Evolutionary conservation across 208 protist genomes (phyloP).

Genomic region (Tritrichomonas foetus): DNA sequence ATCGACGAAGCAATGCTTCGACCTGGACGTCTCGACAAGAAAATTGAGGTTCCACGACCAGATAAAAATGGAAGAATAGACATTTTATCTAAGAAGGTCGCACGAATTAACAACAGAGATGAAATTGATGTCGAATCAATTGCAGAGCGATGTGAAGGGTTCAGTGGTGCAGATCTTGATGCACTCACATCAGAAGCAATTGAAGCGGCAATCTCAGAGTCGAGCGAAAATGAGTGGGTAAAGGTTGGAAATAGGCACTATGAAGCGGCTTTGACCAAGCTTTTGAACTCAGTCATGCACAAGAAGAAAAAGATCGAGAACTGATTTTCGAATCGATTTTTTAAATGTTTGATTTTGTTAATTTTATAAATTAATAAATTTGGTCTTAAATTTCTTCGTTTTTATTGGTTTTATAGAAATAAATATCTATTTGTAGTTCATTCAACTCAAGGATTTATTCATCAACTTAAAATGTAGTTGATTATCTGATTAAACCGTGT

Average conservation of each 20-base stretch:
- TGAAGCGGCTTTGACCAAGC: not conserved
- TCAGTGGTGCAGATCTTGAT: conserved; percentile 25
- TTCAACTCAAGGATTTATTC: too few relatives aligned
- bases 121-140: not conserved
- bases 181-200: not conserved
- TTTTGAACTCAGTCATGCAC: too few relatives aligned
- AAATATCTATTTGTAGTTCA: too few relatives aligned
- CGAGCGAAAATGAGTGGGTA: not conserved
- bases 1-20: conserved; percentile 47
- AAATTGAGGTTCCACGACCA: not conserved
- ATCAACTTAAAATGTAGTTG: too few relatives aligned
- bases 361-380: too few relatives aligned
- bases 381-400: too few relatives aligned
- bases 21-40: conserved; percentile 44
- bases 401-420: too few relatives aligned
- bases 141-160: not conserved
- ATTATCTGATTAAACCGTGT: too few relatives aligned
- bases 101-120: not conserved
- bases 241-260: not conserved
- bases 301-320: too few relatives aligned
- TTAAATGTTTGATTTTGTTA: too few relatives aligned
- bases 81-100: not conserved
- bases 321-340: too few relatives aligned
- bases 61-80: not conserved
- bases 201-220: not conserved